These are phyloP conservation scores for Cystobasidium ongulense DNA, from an alignment of 768 basidiomycete genomes.

Conservation along the genomic window DNA sequence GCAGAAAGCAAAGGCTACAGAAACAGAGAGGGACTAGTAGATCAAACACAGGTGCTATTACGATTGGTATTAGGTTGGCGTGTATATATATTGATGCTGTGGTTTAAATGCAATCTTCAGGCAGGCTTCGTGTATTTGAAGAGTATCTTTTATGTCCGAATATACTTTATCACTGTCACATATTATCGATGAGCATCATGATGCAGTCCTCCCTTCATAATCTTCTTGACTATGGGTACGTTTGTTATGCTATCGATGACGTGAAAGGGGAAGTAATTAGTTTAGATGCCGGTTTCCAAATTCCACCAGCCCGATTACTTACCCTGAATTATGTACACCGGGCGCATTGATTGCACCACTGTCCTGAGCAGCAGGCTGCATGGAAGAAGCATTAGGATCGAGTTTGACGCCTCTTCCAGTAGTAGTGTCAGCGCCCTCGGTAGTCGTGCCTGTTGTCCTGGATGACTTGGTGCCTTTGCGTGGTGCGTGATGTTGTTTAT, in stretches of 20 bases:
- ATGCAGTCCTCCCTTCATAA: background rate
- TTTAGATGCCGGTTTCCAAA: background rate
- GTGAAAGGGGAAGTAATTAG: too few species aligned
- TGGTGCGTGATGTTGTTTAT: background rate
- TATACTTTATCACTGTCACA: too few species aligned
- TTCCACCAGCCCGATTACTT: background rate
- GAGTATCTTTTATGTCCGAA: background rate
- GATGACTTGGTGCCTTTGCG: background rate
- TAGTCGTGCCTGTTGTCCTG: background rate
- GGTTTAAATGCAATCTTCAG: too few species aligned
- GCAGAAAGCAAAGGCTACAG: too few species aligned
- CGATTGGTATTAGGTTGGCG: too few species aligned
- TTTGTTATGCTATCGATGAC: background rate
- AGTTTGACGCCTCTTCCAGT: background rate
- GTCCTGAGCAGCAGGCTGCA: slow-evolving; percentile 10
- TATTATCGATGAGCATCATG: slow-evolving; percentile 3
- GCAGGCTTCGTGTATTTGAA: too few species aligned
- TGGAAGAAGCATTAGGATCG: background rate
- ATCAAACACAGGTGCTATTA: too few species aligned
- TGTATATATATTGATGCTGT: too few species aligned
- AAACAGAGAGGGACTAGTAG: too few species aligned
- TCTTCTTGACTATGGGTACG: background rate
- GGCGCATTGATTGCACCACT: slow-evolving; percentile 18
- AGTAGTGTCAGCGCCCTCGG: background rate
- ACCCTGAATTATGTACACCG: background rate